These are phyloP conservation scores for Alternaria sp. DNA, from an alignment of 2,329 filamentous ascomycete genomes.

Conservation along the genomic window DNA sequence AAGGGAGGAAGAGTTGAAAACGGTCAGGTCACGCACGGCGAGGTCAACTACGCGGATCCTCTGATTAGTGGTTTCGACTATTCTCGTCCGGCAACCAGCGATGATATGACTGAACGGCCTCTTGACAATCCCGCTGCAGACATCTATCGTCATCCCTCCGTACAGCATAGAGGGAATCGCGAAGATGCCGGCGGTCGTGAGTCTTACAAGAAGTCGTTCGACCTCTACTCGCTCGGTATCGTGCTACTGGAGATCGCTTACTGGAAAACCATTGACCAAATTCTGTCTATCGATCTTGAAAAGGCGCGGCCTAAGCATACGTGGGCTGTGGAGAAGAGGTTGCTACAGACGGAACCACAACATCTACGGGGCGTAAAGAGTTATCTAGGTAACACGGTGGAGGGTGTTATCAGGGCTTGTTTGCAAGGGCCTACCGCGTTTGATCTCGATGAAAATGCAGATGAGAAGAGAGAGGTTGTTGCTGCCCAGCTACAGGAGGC, in stretches of 20 bases:
- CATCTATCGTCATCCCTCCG: conserved; percentile 59
- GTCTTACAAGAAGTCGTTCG: conserved; percentile 57
- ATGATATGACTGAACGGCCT: conserved; percentile 60
- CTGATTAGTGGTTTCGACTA: conserved; percentile 64
- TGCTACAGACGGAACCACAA: conserved; percentile 28
- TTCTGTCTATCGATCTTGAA: conserved; percentile 49
- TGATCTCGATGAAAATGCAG: conserved; percentile 30
- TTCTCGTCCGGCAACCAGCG: conserved; percentile 57
- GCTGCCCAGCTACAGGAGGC: conserved; percentile 37
- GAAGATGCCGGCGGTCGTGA: conserved; percentile 20
- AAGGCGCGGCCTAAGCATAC: conserved; percentile 50
- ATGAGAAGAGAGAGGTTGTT: conserved; percentile 41
- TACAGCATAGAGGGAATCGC: conserved; percentile 48
- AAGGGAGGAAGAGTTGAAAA: conserved; percentile 4
- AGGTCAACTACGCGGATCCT: conserved; percentile 51
- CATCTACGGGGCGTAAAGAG: conserved; percentile 33
- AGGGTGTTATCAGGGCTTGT: conserved; percentile 38
- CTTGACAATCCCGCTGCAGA: conserved; percentile 55
- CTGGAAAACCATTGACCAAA: conserved; percentile 57
- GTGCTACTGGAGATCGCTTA: conserved; percentile 62
- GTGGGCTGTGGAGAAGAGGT: conserved; percentile 43
- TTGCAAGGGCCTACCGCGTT: conserved; percentile 39
- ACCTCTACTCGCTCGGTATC: conserved; percentile 61
- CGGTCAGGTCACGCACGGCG: background rate
- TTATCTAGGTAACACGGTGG: conserved; percentile 32